Evolutionary conservation across 1,139 yeast species (phyloP).

Genomic region (Chernovozyma aurita): DNA sequence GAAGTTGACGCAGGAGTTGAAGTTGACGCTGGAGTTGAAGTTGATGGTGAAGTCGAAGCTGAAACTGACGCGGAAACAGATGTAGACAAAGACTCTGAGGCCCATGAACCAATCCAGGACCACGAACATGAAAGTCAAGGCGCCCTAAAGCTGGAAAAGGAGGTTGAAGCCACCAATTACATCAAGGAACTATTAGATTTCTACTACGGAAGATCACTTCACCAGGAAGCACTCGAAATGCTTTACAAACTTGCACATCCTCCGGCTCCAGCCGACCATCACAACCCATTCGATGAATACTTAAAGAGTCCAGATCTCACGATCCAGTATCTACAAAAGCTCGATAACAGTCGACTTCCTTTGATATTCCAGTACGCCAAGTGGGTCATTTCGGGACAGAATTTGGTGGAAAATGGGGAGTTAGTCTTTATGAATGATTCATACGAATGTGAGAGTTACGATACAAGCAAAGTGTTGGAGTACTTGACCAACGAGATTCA

Average conservation of each 20-base stretch:
- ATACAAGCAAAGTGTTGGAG: constrained; percentile 49
- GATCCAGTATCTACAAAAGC: constrained; percentile 61
- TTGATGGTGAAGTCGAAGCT: not conserved
- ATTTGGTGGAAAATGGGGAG: constrained; percentile 30
- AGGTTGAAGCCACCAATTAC: constrained; percentile 24
- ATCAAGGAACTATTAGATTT: constrained; percentile 76
- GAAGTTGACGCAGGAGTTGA: not conserved
- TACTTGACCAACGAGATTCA: constrained; percentile 30
- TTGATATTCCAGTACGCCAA: constrained; percentile 56
- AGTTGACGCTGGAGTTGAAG: not conserved
- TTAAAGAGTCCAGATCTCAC: constrained; percentile 47
- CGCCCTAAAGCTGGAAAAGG: constrained; percentile 11
- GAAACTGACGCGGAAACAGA: not conserved
- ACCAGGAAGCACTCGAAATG: constrained; percentile 63
- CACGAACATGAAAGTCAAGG: not conserved
- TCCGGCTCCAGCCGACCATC: constrained; percentile 16
- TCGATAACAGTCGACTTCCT: constrained; percentile 47
- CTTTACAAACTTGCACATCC: constrained; percentile 37
- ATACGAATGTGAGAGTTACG: constrained; percentile 56
- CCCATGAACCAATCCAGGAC: not conserved
- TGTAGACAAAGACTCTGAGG: not conserved
- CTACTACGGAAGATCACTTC: constrained; percentile 60
- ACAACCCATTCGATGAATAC: constrained; percentile 22
- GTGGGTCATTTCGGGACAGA: constrained; percentile 44
- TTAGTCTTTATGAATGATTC: constrained; percentile 67